phyloP scores from a whole-genome alignment of 1,284 basidiomycete genomes.

The Erythrobasidium hasegawianum region DNA sequence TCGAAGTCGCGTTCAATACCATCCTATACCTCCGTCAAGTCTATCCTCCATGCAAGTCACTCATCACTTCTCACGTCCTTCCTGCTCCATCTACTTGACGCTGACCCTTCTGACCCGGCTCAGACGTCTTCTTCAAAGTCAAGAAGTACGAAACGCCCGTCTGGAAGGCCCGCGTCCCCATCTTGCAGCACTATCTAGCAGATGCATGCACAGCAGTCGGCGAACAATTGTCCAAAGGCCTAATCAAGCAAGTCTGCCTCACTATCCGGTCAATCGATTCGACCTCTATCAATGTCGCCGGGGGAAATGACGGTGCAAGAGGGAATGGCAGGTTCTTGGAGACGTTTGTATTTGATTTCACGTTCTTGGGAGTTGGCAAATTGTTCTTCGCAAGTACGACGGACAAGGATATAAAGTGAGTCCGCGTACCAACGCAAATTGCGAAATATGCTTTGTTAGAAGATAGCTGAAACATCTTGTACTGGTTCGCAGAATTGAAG shows the following conservation, averaged over 20 bases:
- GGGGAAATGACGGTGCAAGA: constrained; percentile 69
- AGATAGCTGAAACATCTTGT: too few species aligned
- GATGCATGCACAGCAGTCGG: constrained; percentile 69
- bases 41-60: constrained; percentile 61
- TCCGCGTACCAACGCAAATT: constrained; percentile 16
- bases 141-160: constrained; percentile 85
- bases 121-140: constrained; percentile 74
- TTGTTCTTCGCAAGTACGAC: constrained; percentile 63
- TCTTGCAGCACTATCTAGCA: constrained; percentile 79
- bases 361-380: constrained; percentile 65
- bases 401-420: constrained; percentile 50
- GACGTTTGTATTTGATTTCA: constrained; percentile 61
- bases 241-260: constrained; percentile 33
- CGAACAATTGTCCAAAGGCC: constrained; percentile 62
- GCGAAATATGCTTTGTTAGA: not conserved
- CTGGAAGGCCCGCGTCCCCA: constrained; percentile 84
- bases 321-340: constrained; percentile 55
- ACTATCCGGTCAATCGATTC: constrained; percentile 53
- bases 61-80: not conserved
- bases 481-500: constrained; percentile 70
- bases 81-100: not conserved
- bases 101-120: not conserved
- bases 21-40: constrained; percentile 84
- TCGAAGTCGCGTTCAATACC: constrained; percentile 87
- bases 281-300: constrained; percentile 65